Percentiles rank a stretch among this genome's conserved stretches.
These are phyloP conservation scores for Silene vulgaris DNA, from an alignment of 179 eudicot species.

Conservation along the genomic window DNA sequence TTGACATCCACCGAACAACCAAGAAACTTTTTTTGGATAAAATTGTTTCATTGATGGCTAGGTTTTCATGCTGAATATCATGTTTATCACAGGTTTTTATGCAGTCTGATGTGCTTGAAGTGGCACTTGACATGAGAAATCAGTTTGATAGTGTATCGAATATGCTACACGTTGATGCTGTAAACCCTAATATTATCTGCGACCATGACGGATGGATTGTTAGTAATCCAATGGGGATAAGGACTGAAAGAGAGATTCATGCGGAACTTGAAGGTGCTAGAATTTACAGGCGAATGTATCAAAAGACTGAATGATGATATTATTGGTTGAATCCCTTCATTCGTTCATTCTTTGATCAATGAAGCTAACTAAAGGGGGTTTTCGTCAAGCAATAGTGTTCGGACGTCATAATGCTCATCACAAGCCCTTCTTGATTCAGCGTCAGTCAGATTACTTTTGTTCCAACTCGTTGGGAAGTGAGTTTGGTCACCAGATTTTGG, in stretches of 20 bases:
- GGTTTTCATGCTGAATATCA: conserved; percentile 10
- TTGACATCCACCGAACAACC: conserved; percentile 1
- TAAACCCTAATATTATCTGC: conserved; percentile 36
- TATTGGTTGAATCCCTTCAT: conserved; percentile 1
- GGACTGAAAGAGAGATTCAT: conserved; percentile 89
- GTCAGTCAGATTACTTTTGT: neutral
- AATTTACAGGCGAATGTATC: conserved; percentile 77
- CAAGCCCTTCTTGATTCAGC: neutral
- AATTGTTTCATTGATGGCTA: neutral
- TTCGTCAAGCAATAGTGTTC: neutral
- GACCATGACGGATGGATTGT: conserved; percentile 79
- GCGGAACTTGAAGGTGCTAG: conserved; percentile 77
- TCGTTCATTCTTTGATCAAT: neutral
- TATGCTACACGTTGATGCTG: conserved; percentile 47
- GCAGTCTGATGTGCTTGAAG: conserved; percentile 89
- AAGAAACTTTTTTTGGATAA: neutral
- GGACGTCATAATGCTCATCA: neutral
- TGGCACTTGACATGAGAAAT: conserved; percentile 82
- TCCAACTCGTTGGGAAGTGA: conserved; percentile 10
- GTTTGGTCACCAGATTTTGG: neutral
- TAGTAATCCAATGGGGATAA: conserved; percentile 79
- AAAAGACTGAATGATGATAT: conserved; percentile 34
- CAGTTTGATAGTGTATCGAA: conserved; percentile 52
- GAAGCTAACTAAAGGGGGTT: neutral
- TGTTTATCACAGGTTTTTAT: conserved; percentile 53